Conservation (phyloP, 192 early-diverging fungal genomes). For the Linnemannia schmuckeri region DNA sequence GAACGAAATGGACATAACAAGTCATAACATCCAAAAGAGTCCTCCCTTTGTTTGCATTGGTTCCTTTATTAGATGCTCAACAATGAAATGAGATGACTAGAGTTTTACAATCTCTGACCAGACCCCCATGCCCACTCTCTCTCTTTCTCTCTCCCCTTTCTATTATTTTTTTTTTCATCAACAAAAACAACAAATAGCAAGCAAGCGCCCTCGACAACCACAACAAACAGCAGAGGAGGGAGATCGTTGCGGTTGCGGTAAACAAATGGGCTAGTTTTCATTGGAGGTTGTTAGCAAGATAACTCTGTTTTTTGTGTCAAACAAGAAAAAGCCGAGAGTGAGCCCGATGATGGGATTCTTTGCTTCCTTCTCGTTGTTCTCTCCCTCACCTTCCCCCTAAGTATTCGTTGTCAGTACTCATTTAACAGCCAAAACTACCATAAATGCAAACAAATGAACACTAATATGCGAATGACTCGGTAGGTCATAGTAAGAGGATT, state of each 20-base stretch:
- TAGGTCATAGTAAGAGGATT: not conserved
- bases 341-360: not conserved
- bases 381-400: not conserved
- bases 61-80: not conserved
- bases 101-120: not conserved
- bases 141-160: not conserved
- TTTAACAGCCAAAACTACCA: not conserved
- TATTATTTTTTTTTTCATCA: not conserved
- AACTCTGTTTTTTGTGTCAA: not conserved
- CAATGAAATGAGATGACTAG: no score
- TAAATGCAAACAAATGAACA: not conserved
- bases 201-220: no score
- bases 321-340: not conserved
- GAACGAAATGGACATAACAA: no score
- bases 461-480: not conserved
- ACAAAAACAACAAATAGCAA: constrained; percentile 11
- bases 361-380: not conserved
- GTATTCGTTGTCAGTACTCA: not conserved
- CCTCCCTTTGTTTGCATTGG: not conserved
- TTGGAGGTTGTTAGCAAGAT: not conserved
- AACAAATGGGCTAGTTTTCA: not conserved
- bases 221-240: no score
- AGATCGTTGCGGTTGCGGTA: no score
- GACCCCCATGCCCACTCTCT: not conserved
- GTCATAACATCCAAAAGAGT: no score